Percentiles rank a stretch among this genome's conserved stretches.
Conservation (phyloP, 2,329 filamentous ascomycete genomes). For the Mycosphaerella sp. region DNA sequence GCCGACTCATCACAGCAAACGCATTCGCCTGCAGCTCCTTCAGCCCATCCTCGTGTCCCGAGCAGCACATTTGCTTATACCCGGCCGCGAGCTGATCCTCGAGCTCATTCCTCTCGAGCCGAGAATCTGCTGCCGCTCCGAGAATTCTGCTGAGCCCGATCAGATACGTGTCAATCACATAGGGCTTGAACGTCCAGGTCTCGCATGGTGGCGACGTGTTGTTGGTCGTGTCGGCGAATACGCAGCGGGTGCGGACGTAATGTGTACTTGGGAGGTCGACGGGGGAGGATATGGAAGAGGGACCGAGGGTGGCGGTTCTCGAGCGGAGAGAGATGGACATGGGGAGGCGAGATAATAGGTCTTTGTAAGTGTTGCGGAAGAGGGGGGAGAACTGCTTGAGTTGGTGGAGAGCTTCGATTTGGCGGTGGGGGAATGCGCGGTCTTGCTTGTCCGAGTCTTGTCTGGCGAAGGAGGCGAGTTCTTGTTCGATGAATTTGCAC, state of each 20-base stretch:
- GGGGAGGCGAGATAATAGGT: conserved; percentile 11
- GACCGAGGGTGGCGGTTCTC: conserved; percentile 2
- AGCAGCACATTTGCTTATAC: conserved; percentile 14
- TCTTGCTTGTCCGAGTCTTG: not conserved
- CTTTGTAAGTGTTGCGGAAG: conserved; percentile 12
- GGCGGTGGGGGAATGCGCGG: not conserved
- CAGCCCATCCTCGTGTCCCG: conserved; percentile 12
- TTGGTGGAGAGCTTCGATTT: conserved; percentile 13
- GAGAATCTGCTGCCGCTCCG: conserved; percentile 5
- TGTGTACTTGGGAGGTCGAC: conserved; percentile 12
- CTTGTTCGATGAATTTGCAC: conserved; percentile 11
- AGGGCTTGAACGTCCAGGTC: conserved; percentile 18
- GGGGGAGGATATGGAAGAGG: conserved; percentile 4
- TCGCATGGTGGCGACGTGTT: conserved; percentile 7
- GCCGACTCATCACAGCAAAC: conserved; percentile 9
- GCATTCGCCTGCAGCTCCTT: conserved; percentile 12
- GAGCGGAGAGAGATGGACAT: conserved; percentile 11
- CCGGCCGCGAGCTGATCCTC: conserved; percentile 10
- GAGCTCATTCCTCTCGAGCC: conserved; percentile 5
- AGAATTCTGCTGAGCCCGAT: conserved; percentile 10
- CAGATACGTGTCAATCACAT: conserved; percentile 16
- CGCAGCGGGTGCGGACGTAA: conserved; percentile 15
- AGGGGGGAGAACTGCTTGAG: conserved; percentile 14
- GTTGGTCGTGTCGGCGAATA: conserved; percentile 6
- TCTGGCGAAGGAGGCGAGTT: conserved; percentile 7